Conservation (phyloP, 225 moss, liverwort and hornwort genomes). For the Marchantia paleacea region DNA sequence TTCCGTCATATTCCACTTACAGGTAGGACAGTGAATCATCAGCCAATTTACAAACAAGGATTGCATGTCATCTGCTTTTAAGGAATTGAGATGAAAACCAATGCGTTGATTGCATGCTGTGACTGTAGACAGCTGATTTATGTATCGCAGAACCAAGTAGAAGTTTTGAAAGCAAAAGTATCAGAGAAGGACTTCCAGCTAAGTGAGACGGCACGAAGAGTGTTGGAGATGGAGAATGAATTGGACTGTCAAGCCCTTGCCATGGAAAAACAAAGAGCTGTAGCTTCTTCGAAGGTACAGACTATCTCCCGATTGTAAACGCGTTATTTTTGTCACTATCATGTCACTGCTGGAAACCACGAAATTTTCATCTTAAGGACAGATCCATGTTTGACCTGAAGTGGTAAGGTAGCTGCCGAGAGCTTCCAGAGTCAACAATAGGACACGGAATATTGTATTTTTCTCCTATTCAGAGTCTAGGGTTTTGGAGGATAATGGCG, state of each 20-base stretch:
- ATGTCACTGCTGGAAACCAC: neutral
- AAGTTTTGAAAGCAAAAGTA: slow-evolving; percentile 21
- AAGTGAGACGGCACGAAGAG: slow-evolving; percentile 46
- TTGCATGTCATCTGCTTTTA: neutral
- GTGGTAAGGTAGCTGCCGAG: neutral
- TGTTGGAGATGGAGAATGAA: slow-evolving; percentile 46
- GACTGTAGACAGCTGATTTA: neutral
- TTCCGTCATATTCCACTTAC: neutral
- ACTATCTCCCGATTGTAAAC: neutral
- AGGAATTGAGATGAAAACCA: neutral
- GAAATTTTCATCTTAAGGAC: neutral
- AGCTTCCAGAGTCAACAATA: neutral
- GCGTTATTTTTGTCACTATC: neutral
- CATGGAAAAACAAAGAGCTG: slow-evolving; percentile 59
- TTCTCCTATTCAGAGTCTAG: neutral
- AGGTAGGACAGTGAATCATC: neutral
- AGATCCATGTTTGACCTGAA: neutral
- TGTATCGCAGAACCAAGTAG: slow-evolving; percentile 8
- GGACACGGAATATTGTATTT: neutral
- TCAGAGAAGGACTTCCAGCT: slow-evolving; percentile 53
- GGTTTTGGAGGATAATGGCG: neutral
- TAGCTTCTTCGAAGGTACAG: slow-evolving; percentile 42
- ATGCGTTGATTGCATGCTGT: neutral
- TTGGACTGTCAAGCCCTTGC: slow-evolving; percentile 44
- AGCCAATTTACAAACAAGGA: neutral